Evolutionary conservation across 2,329 filamentous ascomycete genomes (phyloP).

Genomic region (Neonectria neomacrospora): DNA sequence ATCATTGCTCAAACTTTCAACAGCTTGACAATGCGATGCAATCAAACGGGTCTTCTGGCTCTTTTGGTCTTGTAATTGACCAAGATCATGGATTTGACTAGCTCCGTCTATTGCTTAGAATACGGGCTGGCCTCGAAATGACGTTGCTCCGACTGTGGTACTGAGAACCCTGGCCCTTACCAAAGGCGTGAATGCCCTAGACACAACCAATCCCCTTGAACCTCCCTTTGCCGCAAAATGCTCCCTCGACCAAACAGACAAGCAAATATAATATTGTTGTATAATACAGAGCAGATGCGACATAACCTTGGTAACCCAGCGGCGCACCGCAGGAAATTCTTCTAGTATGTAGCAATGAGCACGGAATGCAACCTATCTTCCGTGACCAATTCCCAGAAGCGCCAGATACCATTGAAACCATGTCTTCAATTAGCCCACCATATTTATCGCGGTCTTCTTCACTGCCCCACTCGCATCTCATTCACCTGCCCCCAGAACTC

Average conservation of each 20-base stretch:
- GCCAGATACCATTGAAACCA: constrained; percentile 19
- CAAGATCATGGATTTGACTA: background rate
- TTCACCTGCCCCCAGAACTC: constrained; percentile 8
- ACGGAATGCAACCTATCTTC: constrained; percentile 10
- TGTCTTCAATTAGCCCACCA: constrained; percentile 22
- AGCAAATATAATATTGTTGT: constrained; percentile 17
- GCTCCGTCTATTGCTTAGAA: background rate
- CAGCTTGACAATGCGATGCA: background rate
- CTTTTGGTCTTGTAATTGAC: background rate
- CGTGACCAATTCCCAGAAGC: constrained; percentile 20
- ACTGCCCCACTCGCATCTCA: constrained; percentile 3
- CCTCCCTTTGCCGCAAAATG: background rate
- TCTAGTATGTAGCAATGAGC: background rate
- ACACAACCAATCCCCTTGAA: background rate
- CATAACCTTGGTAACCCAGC: constrained; percentile 13
- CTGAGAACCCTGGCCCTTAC: background rate
- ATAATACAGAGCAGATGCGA: constrained; percentile 26
- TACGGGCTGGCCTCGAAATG: background rate
- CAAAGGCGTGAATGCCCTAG: background rate
- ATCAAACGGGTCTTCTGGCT: too few species aligned
- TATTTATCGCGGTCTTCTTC: constrained; percentile 7
- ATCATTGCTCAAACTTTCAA: background rate
- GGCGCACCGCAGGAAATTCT: constrained; percentile 12
- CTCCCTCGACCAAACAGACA: too few species aligned
- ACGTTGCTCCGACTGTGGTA: background rate